These are phyloP conservation scores for Amanita pseudoporphyria DNA, from an alignment of 768 basidiomycete genomes.

Conservation along the genomic window DNA sequence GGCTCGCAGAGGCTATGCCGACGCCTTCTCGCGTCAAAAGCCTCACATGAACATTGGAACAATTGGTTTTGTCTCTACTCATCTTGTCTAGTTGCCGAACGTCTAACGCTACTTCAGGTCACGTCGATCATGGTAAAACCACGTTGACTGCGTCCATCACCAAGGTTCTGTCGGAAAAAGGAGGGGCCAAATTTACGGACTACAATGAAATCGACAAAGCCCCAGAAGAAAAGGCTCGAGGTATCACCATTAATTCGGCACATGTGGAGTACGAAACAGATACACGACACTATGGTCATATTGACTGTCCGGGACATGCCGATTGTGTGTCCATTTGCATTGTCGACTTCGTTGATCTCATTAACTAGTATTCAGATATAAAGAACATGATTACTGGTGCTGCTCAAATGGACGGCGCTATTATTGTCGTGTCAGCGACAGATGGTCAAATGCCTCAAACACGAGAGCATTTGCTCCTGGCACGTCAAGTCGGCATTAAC, in stretches of 20 bases:
- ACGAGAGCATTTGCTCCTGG: slow-evolving; percentile 93
- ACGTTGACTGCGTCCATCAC: slow-evolving; percentile 95
- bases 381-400: slow-evolving; percentile 99
- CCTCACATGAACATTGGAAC: slow-evolving; percentile 96
- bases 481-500: slow-evolving; percentile 97
- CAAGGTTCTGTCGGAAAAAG: slow-evolving; percentile 73
- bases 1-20: slow-evolving; percentile 65
- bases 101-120: slow-evolving; percentile 37
- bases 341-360: slow-evolving; percentile 10
- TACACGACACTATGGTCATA: slow-evolving; percentile 89
- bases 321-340: slow-evolving; percentile 53
- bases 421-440: slow-evolving; percentile 95
- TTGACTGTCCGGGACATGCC: slow-evolving; percentile 95
- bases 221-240: slow-evolving; percentile 98
- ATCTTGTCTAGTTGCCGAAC: neutral
- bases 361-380: slow-evolving; percentile 45
- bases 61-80: slow-evolving; percentile 52
- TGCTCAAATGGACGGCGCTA: slow-evolving; percentile 95
- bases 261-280: slow-evolving; percentile 98
- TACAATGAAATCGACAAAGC: slow-evolving; percentile 98
- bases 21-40: slow-evolving; percentile 65
- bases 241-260: slow-evolving; percentile 98
- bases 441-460: slow-evolving; percentile 99
- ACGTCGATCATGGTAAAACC: slow-evolving; percentile 98
- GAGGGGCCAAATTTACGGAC: slow-evolving; percentile 85